A percentile compares a stretch with the other conserved stretches of the same genome.
phyloP scores from a whole-genome alignment of 148 eudicot genomes.

The Dysphania ambrosioides region DNA sequence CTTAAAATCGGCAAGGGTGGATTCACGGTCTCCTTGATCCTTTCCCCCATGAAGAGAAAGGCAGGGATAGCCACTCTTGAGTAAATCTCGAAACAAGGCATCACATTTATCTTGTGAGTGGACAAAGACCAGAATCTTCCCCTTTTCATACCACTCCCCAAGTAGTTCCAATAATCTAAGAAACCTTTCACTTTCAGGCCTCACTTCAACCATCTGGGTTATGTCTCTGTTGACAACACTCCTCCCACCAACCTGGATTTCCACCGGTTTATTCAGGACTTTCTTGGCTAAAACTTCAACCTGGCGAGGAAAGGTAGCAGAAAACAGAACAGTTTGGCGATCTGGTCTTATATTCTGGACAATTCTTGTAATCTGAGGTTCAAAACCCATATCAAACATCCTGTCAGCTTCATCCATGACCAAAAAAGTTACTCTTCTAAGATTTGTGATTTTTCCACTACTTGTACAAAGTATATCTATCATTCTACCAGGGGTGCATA shows the following conservation, averaged over 20 bases:
- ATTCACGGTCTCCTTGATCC: conserved; percentile 82
- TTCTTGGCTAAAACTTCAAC: conserved; percentile 74
- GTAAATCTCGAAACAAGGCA: conserved; percentile 56
- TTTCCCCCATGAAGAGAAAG: conserved; percentile 83
- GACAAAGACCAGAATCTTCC: conserved; percentile 67
- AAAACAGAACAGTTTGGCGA: conserved; percentile 80
- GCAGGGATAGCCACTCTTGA: conserved; percentile 74
- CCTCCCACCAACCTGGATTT: conserved; percentile 79
- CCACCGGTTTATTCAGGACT: conserved; percentile 67
- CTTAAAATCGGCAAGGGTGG: conserved; percentile 74
- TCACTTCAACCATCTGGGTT: conserved; percentile 72
- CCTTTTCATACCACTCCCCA: conserved; percentile 89
- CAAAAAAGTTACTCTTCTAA: conserved; percentile 72
- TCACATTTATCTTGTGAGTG: conserved; percentile 74
- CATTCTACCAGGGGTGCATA: conserved; percentile 89
- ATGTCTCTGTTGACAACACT: conserved; percentile 89
- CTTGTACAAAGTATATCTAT: conserved; percentile 77
- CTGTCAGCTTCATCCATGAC: conserved; percentile 91
- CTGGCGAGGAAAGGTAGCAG: conserved; percentile 84
- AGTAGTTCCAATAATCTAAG: conserved; percentile 62
- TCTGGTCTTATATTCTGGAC: conserved; percentile 77
- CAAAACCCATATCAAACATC: conserved; percentile 89
- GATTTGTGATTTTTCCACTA: conserved; percentile 73
- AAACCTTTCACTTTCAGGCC: conserved; percentile 72
- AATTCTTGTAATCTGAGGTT: conserved; percentile 78